Evolutionary conservation across 306 rosid genomes (phyloP).

Genomic region (Elaeagnus macrophylla): DNA sequence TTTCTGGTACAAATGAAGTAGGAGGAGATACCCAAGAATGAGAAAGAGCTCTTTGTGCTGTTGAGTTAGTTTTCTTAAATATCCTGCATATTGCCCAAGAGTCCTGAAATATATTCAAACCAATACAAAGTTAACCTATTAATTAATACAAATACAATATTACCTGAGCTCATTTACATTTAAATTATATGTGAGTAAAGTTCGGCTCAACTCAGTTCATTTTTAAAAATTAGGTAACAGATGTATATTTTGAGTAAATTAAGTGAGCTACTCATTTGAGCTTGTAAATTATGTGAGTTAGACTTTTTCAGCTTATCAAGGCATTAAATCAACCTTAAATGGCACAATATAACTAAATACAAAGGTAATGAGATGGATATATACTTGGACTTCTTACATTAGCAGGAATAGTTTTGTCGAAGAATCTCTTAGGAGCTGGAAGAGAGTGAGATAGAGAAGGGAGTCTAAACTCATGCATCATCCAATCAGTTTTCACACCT

Average conservation of each 20-base stretch:
- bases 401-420: conserved; percentile 51
- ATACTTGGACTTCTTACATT: too few species aligned
- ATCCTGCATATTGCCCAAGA: conserved; percentile 98
- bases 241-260: too few species aligned
- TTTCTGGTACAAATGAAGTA: conserved; percentile 4
- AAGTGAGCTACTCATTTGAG: too few species aligned
- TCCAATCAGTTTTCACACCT: conserved; percentile 89
- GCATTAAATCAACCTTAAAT: too few species aligned
- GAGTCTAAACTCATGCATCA: conserved; percentile 92
- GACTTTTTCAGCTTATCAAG: too few species aligned
- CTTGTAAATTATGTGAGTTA: too few species aligned
- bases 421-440: conserved; percentile 31
- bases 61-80: conserved; percentile 73
- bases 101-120: conserved; percentile 41
- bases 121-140: neutral
- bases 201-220: too few species aligned
- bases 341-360: too few species aligned
- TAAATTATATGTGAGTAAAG: too few species aligned
- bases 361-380: too few species aligned
- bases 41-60: conserved; percentile 65
- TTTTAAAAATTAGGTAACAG: too few species aligned
- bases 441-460: conserved; percentile 55
- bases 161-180: neutral
- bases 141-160: neutral
- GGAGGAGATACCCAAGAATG: conserved; percentile 63